Percentiles rank a stretch among this genome's conserved stretches.
phyloP scores from a whole-genome alignment of 2,329 filamentous ascomycete species.

The Alternaria triticimaculans region DNA sequence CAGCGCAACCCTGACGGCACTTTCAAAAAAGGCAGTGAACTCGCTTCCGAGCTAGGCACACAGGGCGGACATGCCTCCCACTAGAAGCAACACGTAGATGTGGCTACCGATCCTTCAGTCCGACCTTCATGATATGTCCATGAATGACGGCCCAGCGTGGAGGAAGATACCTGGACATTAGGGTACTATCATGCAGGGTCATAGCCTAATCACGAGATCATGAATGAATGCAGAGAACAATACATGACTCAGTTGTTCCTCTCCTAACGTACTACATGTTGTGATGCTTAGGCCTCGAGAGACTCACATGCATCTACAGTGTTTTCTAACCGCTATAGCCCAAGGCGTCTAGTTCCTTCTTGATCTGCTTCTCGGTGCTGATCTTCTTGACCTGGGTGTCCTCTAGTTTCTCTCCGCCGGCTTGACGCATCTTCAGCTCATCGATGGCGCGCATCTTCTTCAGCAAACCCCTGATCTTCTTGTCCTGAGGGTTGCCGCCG shows the following conservation, averaged over 20 bases:
- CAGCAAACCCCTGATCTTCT: constrained; percentile 90
- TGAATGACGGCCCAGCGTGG: neutral
- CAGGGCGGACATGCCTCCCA: constrained; percentile 41
- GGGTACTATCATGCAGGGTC: neutral
- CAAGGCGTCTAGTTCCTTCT: constrained; percentile 78
- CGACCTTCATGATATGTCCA: neutral
- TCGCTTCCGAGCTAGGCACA: constrained; percentile 45
- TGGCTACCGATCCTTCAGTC: neutral
- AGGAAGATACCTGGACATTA: neutral
- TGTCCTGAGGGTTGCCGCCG: constrained; percentile 75
- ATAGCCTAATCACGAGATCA: neutral
- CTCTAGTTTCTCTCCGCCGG: constrained; percentile 93
- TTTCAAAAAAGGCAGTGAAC: constrained; percentile 45
- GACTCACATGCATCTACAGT: neutral
- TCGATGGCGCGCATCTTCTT: constrained; percentile 99
- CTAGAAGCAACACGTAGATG: constrained; percentile 3
- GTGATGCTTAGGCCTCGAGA: neutral
- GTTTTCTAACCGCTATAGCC: constrained; percentile 48
- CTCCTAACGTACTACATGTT: neutral
- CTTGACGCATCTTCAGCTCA: constrained; percentile 95
- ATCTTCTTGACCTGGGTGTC: constrained; percentile 99
- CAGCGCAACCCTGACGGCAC: constrained; percentile 53
- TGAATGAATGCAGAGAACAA: neutral
- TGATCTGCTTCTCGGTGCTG: constrained; percentile 80
- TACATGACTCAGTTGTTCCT: neutral